Evolutionary conservation across 163 green algal species (phyloP).

Genomic region (Scenedesmus sp.): DNA sequence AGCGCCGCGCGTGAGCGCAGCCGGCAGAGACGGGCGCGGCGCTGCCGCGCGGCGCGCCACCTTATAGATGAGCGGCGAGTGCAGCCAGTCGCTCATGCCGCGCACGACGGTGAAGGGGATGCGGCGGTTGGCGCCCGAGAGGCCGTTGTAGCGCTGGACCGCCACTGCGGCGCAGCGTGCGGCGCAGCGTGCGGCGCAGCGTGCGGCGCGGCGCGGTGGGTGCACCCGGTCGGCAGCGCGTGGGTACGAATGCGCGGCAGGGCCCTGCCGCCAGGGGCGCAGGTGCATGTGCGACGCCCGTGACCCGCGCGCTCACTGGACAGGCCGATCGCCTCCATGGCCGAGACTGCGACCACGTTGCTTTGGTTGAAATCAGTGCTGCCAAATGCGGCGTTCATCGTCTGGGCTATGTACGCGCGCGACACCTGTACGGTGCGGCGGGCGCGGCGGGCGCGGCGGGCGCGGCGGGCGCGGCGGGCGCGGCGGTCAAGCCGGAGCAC

Average conservation of each 20-base stretch:
- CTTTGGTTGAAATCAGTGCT: not conserved
- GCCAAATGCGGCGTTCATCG: constrained; percentile 49
- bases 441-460: too few species aligned
- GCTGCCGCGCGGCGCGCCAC: too few species aligned
- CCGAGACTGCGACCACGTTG: constrained; percentile 65
- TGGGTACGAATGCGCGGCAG: too few species aligned
- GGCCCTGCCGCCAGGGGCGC: not conserved
- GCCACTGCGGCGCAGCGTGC: constrained; percentile 13
- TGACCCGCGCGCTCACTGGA: constrained; percentile 5
- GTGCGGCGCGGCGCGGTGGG: too few species aligned
- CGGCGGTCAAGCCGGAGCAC: too few species aligned
- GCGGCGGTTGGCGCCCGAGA: constrained; percentile 29
- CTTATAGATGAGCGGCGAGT: constrained; percentile 54
- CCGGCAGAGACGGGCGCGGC: too few species aligned
- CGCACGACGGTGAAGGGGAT: constrained; percentile 64
- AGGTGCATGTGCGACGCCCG: not conserved
- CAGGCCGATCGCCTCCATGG: constrained; percentile 70
- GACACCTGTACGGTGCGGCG: constrained; percentile 21
- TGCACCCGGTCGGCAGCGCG: too few species aligned
- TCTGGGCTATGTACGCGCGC: constrained; percentile 52
- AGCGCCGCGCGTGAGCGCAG: too few species aligned
- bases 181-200: too few species aligned
- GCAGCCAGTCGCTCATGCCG: constrained; percentile 57
- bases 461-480: too few species aligned
- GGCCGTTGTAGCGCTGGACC: constrained; percentile 53